Evolutionary conservation across 2,329 filamentous ascomycete species (phyloP).

Genomic region (Neopestalotiopsis sp.): DNA sequence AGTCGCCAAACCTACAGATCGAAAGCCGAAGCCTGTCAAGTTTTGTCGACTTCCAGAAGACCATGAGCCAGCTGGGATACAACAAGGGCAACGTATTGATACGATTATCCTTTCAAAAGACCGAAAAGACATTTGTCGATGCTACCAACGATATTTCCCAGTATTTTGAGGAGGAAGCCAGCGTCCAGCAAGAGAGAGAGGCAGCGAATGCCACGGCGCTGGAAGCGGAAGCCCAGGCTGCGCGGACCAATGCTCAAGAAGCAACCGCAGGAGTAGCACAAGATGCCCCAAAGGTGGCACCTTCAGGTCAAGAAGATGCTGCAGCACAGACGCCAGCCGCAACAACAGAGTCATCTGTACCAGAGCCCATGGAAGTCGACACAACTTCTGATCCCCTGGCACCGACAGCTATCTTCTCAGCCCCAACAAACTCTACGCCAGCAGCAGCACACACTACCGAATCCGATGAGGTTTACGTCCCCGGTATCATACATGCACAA

Average conservation of each 20-base stretch:
- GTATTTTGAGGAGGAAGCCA: constrained; percentile 67
- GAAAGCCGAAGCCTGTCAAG: constrained; percentile 79
- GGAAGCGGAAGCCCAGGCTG: constrained; percentile 21
- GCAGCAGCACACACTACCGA: constrained; percentile 71
- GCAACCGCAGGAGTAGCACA: neutral
- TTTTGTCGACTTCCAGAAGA: constrained; percentile 87
- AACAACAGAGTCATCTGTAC: constrained; percentile 8
- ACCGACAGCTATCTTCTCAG: constrained; percentile 74
- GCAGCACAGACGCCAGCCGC: neutral
- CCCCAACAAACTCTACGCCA: constrained; percentile 76
- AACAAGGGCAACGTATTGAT: constrained; percentile 84
- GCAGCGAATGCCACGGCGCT: constrained; percentile 18
- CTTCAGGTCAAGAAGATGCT: constrained; percentile 10
- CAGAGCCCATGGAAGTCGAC: constrained; percentile 35
- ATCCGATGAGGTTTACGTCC: constrained; percentile 77
- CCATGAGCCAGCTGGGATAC: constrained; percentile 83
- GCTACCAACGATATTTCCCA: constrained; percentile 82
- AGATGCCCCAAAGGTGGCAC: constrained; percentile 11
- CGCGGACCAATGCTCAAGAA: neutral
- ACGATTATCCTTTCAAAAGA: constrained; percentile 76
- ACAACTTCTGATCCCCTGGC: constrained; percentile 39
- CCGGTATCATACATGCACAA: constrained; percentile 76
- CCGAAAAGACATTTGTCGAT: constrained; percentile 79
- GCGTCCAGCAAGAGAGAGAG: constrained; percentile 26
- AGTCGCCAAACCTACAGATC: constrained; percentile 83